Conservation (phyloP, 208 protist species). For the Leishmania lainsoni region DNA sequence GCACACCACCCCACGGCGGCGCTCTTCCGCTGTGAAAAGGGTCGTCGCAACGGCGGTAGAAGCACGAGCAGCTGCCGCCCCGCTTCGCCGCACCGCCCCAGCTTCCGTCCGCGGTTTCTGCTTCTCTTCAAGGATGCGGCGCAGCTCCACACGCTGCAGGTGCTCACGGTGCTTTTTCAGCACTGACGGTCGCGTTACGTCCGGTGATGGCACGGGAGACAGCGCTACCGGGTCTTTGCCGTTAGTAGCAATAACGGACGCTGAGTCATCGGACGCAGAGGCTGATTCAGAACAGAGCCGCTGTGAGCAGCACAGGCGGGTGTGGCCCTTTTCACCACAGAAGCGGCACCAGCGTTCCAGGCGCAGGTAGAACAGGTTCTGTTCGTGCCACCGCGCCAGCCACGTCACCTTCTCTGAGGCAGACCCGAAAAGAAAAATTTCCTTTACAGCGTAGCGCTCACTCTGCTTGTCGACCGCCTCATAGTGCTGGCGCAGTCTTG, state of each 20-base stretch:
- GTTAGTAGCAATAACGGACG: background rate
- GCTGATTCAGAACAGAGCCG: background rate
- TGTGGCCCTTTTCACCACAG: constrained; percentile 72
- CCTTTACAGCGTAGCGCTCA: constrained; percentile 22
- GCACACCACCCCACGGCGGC: constrained; percentile 66
- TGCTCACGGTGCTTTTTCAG: constrained; percentile 62
- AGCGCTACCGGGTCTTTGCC: background rate
- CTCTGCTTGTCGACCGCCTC: constrained; percentile 19
- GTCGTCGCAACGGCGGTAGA: background rate
- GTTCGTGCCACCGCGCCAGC: constrained; percentile 45
- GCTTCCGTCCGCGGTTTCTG: constrained; percentile 31
- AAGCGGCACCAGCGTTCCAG: constrained; percentile 69
- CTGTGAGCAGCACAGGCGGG: constrained; percentile 44
- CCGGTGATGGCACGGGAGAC: background rate
- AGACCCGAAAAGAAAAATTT: constrained; percentile 33
- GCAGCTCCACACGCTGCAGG: constrained; percentile 69
- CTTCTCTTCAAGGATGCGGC: constrained; percentile 72
- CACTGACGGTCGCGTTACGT: constrained; percentile 13
- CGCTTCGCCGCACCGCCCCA: constrained; percentile 10
- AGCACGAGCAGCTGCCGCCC: background rate
- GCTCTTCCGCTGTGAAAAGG: constrained; percentile 54
- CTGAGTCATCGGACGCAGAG: background rate
- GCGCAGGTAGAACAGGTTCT: constrained; percentile 46
- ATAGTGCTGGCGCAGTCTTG: constrained; percentile 43
- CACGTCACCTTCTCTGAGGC: constrained; percentile 27